These are phyloP conservation scores for Ogataea corticis DNA, from an alignment of 805 yeast genomes.

Conservation along the genomic window DNA sequence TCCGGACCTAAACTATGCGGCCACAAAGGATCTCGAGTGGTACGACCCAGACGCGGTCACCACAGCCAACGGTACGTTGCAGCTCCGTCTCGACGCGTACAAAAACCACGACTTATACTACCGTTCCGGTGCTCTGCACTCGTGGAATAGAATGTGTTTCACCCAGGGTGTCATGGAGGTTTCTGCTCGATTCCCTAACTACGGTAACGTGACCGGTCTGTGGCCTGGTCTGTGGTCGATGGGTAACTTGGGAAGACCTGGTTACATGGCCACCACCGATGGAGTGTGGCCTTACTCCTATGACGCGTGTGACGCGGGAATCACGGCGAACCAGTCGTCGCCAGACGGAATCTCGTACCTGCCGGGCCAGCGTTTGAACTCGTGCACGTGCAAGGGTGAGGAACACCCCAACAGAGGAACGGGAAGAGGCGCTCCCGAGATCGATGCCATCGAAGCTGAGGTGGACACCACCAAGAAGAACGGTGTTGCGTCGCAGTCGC, in stretches of 20 bases:
- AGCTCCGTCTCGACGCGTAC: constrained; percentile 76
- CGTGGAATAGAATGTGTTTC: constrained; percentile 90
- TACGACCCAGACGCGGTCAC: constrained; percentile 88
- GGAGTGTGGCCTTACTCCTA: constrained; percentile 96
- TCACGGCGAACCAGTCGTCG: constrained; percentile 89
- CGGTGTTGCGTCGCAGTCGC: constrained; percentile 88
- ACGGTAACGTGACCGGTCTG: constrained; percentile 74
- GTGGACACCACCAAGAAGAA: constrained; percentile 48
- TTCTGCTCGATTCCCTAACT: constrained; percentile 76
- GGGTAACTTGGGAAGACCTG: constrained; percentile 93
- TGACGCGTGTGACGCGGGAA: constrained; percentile 88
- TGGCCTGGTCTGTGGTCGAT: constrained; percentile 98
- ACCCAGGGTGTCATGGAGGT: constrained; percentile 81
- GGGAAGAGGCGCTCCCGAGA: constrained; percentile 96
- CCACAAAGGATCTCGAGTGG: constrained; percentile 92
- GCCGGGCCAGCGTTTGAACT: constrained; percentile 77
- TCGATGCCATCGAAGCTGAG: constrained; percentile 88
- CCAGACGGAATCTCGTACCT: constrained; percentile 85
- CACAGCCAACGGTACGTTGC: constrained; percentile 72
- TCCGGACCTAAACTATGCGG: constrained; percentile 79
- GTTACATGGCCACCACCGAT: constrained; percentile 81
- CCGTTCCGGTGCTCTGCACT: constrained; percentile 88
- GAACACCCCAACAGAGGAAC: constrained; percentile 86
- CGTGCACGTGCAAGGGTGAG: constrained; percentile 79
- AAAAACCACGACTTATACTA: constrained; percentile 76